Percentiles rank a stretch among this genome's conserved stretches.
Conservation (phyloP, 305 asterid species). For the Solanum aculeatissimum region DNA sequence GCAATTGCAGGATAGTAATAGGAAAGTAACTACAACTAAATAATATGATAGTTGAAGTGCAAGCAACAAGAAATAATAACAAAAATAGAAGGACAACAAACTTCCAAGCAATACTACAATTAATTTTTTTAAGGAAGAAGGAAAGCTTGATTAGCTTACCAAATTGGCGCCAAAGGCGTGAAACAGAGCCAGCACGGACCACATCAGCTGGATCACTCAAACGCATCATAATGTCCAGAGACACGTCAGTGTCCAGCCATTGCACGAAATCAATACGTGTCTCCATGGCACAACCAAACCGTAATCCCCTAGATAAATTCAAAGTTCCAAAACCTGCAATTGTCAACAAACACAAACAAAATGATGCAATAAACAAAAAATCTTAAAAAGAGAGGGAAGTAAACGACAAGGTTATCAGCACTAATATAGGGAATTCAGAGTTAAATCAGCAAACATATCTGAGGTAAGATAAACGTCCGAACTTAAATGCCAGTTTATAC, state of each 20-base stretch:
- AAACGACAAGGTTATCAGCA: neutral
- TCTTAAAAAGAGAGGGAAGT: neutral
- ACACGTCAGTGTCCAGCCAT: slow-evolving; percentile 40
- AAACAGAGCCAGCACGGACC: slow-evolving; percentile 45
- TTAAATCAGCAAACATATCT: neutral
- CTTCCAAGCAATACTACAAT: neutral
- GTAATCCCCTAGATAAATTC: neutral
- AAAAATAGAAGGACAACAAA: neutral
- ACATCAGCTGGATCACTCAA: slow-evolving; percentile 67
- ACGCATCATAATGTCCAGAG: slow-evolving; percentile 29
- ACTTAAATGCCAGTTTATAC: neutral
- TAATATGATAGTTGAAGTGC: neutral
- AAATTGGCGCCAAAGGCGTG: slow-evolving; percentile 51
- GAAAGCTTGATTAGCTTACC: slow-evolving; percentile 21
- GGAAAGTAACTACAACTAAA: neutral
- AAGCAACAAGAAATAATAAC: neutral
- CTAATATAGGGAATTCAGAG: neutral
- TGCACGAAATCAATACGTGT: slow-evolving; percentile 33
- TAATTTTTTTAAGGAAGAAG: neutral
- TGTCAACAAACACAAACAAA: neutral
- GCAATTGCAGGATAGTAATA: neutral
- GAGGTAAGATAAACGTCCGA: neutral
- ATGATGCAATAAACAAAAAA: neutral
- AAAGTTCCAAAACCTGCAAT: neutral
- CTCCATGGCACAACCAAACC: slow-evolving; percentile 9